A percentile compares a stretch with the other conserved stretches of the same genome.
Conservation (phyloP, 2,329 filamentous ascomycete species). For the Lecanicillium sp. region DNA sequence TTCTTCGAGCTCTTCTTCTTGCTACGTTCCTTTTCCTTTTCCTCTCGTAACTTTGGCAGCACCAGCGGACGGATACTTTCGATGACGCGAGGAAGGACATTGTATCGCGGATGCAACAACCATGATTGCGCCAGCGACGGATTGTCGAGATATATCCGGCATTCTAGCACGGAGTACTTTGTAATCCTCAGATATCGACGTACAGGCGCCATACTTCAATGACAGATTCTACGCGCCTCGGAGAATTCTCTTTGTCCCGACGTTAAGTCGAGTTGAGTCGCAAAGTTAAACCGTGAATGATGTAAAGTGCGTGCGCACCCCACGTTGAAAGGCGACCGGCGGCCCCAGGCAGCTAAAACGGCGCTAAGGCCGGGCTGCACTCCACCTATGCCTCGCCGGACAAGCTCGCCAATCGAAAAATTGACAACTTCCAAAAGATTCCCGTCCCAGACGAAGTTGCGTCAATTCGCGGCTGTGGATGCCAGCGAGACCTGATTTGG, state of each 20-base stretch:
- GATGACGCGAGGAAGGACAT: constrained; percentile 74
- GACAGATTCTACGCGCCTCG: not conserved
- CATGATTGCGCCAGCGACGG: constrained; percentile 76
- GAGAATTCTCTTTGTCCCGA: no score
- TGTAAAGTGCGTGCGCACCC: constrained; percentile 1
- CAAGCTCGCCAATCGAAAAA: not conserved
- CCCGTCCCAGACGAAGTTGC: no score
- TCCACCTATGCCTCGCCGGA: not conserved
- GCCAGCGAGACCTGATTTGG: constrained; percentile 18
- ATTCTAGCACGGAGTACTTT: constrained; percentile 91
- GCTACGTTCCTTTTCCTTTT: constrained; percentile 52
- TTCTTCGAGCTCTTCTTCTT: constrained; percentile 62
- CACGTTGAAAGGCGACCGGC: not conserved
- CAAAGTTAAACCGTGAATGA: not conserved
- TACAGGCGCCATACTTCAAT: constrained; percentile 65
- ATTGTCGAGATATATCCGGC: constrained; percentile 90
- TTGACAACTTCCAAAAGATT: not conserved
- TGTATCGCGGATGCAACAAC: constrained; percentile 69
- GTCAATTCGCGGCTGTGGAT: constrained; percentile 2
- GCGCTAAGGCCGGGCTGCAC: not conserved
- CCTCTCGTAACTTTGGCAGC: constrained; percentile 83
- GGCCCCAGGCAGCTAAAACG: not conserved
- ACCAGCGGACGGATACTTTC: constrained; percentile 78
- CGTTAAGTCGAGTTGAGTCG: no score
- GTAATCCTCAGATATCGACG: constrained; percentile 86